Percentiles rank a stretch among this genome's conserved stretches.
phyloP scores from a whole-genome alignment of 306 rosid species.

The Quercus dentata region DNA sequence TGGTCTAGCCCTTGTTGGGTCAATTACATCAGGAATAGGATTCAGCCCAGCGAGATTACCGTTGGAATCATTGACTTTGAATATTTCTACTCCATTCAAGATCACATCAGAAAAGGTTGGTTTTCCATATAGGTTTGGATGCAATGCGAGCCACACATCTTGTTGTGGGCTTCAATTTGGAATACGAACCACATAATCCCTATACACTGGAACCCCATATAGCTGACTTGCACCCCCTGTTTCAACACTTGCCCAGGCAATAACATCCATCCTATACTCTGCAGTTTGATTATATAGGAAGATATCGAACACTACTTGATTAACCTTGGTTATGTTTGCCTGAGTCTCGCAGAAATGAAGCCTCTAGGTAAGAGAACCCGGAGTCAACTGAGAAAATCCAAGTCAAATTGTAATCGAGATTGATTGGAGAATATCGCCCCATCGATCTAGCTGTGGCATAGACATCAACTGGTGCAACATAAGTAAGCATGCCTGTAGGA shows the following conservation, averaged over 20 bases:
- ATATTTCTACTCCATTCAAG: slow-evolving; percentile 81
- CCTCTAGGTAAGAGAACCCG: slow-evolving; percentile 78
- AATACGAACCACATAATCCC: slow-evolving; percentile 59
- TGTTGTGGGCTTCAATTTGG: slow-evolving; percentile 58
- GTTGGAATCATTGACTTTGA: slow-evolving; percentile 54
- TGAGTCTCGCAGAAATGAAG: slow-evolving; percentile 82
- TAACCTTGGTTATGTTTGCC: slow-evolving; percentile 16
- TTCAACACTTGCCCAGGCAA: slow-evolving; percentile 17
- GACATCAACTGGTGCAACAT: slow-evolving; percentile 66
- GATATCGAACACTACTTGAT: slow-evolving; percentile 71
- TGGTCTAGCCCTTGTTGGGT: slow-evolving; percentile 39
- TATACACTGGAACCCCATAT: slow-evolving; percentile 49
- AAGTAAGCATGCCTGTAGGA: slow-evolving; percentile 39
- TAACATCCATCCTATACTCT: slow-evolving; percentile 43
- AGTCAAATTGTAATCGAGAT: slow-evolving; percentile 66
- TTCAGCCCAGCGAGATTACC: slow-evolving; percentile 75
- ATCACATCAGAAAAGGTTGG: slow-evolving; percentile 47
- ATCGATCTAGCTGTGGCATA: slow-evolving; percentile 77
- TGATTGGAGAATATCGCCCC: slow-evolving; percentile 57
- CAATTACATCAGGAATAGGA: slow-evolving; percentile 55
- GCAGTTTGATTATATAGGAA: slow-evolving; percentile 74
- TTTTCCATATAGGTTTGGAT: slow-evolving; percentile 30
- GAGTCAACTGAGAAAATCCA: slow-evolving; percentile 76
- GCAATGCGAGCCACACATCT: slow-evolving; percentile 74
- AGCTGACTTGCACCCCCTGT: no score